These are phyloP conservation scores for Pseudogymnoascus sp. DNA, from an alignment of 2,329 filamentous ascomycete species.

Conservation along the genomic window DNA sequence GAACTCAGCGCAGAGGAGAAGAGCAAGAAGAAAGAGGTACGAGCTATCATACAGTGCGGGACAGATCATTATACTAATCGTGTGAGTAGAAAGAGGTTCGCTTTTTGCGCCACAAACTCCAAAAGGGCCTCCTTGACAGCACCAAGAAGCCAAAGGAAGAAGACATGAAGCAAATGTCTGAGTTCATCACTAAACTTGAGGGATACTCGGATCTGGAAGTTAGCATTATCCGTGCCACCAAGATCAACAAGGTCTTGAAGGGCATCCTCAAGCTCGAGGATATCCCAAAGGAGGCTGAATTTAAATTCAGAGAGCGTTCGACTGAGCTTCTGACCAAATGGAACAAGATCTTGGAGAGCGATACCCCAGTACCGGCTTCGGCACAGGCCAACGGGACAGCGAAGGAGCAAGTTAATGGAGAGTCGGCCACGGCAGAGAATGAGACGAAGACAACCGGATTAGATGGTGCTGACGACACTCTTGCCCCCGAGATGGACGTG, in stretches of 20 bases:
- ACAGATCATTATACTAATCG: conserved; percentile 28
- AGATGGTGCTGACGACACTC: conserved; percentile 22
- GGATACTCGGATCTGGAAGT: conserved; percentile 54
- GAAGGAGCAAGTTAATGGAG: conserved; percentile 35
- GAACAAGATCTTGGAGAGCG: conserved; percentile 70
- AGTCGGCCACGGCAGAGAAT: conserved; percentile 26
- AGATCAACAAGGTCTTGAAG: conserved; percentile 98
- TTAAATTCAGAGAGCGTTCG: conserved; percentile 79
- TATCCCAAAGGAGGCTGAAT: conserved; percentile 85
- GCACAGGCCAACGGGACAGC: conserved; percentile 22
- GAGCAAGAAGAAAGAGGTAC: conserved; percentile 50
- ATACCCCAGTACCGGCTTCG: conserved; percentile 36
- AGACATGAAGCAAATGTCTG: conserved; percentile 71
- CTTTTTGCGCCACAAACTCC: conserved; percentile 87
- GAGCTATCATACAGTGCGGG: conserved; percentile 18
- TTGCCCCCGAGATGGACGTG: conserved; percentile 23
- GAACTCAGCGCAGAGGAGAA: conserved; percentile 52
- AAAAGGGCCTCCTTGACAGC: conserved; percentile 83
- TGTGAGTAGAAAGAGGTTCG: conserved; percentile 62
- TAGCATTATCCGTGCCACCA: conserved; percentile 79
- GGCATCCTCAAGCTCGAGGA: conserved; percentile 76
- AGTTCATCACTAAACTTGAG: conserved; percentile 60
- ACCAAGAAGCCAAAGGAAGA: conserved; percentile 80
- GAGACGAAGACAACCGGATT: conserved; percentile 24
- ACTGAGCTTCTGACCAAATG: conserved; percentile 75